phyloP scores from a whole-genome alignment of 495 filamentous ascomycete species.

The Xylaria flabelliformis region DNA sequence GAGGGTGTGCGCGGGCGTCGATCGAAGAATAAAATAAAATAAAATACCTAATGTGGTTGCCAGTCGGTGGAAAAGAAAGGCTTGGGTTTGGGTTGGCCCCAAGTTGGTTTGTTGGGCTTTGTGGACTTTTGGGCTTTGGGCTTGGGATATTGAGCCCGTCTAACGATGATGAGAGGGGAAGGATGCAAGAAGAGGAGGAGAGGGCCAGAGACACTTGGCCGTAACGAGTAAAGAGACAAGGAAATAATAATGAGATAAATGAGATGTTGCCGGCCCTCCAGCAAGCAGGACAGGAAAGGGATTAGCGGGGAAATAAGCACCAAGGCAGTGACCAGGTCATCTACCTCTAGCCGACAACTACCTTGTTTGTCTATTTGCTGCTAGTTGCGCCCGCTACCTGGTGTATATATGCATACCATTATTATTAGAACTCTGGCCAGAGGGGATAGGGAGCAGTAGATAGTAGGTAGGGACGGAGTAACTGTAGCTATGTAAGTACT shows the following conservation, averaged over 20 bases:
- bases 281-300: constrained; percentile 8
- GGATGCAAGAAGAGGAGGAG: constrained; percentile 17
- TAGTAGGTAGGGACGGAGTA: too few species aligned
- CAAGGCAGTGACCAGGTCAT: constrained; percentile 6
- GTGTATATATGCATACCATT: not conserved
- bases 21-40: not conserved
- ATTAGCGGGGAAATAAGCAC: constrained; percentile 24
- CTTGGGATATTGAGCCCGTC: not conserved
- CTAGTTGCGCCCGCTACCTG: not conserved
- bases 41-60: constrained; percentile 14
- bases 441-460: not conserved
- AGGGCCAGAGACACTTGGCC: constrained; percentile 15
- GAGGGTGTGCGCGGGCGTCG: constrained; percentile 1
- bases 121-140: too few species aligned
- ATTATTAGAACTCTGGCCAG: constrained; percentile 4
- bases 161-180: constrained; percentile 12
- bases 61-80: constrained; percentile 18
- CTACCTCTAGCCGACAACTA: not conserved
- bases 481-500: not conserved
- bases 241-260: not conserved
- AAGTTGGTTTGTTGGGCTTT: not conserved
- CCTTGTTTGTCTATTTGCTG: constrained; percentile 7
- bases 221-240: constrained; percentile 20
- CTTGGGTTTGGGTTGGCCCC: not conserved
- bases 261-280: not conserved